These are phyloP conservation scores for Saccharomyces kudriavzevii DNA, from an alignment of 805 yeast genomes.

Conservation along the genomic window DNA sequence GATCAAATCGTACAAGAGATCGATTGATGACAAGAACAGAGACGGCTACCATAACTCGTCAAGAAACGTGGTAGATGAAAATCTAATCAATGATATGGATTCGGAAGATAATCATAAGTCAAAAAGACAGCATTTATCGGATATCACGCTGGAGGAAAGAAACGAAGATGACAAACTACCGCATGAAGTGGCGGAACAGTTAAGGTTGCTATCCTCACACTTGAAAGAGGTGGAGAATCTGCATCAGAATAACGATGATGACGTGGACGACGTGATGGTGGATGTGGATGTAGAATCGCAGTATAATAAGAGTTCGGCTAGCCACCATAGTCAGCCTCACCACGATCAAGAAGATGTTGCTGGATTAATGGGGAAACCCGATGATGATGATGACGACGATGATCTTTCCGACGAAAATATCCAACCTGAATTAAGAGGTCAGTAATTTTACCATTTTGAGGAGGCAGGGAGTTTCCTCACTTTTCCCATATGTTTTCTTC, in stretches of 20 bases:
- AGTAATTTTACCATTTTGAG: conserved; percentile 6
- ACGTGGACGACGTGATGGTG: conserved; percentile 16
- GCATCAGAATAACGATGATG: conserved; percentile 7
- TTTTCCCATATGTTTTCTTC: not conserved
- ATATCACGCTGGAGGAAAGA: not conserved
- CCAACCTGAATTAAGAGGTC: conserved; percentile 31
- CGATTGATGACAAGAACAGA: conserved; percentile 1
- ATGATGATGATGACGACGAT: conserved; percentile 16
- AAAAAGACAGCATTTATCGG: not conserved
- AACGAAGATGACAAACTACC: conserved; percentile 26
- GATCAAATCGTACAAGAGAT: conserved; percentile 14
- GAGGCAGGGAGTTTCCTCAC: not conserved
- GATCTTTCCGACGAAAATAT: conserved; percentile 30
- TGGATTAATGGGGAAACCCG: not conserved
- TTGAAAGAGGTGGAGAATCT: conserved; percentile 28
- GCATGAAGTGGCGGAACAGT: conserved; percentile 31
- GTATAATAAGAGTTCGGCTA: conserved; percentile 2
- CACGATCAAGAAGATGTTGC: not conserved
- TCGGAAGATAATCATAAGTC: conserved; percentile 3
- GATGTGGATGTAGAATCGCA: conserved; percentile 20
- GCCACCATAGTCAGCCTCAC: not conserved
- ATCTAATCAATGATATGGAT: conserved; percentile 15
- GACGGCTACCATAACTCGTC: conserved; percentile 9
- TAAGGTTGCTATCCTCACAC: conserved; percentile 29
- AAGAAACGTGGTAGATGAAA: conserved; percentile 8